These are phyloP conservation scores for Escovopsis sp. DNA, from an alignment of 2,329 filamentous ascomycete genomes.

Conservation along the genomic window DNA sequence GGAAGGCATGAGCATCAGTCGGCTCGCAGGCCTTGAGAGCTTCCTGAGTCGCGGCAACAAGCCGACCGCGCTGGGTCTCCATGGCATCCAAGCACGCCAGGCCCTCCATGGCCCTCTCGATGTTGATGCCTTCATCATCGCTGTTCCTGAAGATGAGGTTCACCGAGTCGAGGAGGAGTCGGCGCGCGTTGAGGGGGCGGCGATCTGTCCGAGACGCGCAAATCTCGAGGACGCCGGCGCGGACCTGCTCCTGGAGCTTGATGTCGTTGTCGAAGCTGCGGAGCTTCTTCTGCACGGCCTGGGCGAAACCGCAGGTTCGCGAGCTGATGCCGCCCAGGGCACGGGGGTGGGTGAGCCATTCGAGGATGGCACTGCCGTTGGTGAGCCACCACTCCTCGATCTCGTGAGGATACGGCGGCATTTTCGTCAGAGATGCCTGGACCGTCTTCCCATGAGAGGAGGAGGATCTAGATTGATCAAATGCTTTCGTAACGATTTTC, in stretches of 20 bases:
- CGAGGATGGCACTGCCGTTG: constrained; percentile 12
- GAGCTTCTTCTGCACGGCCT: constrained; percentile 16
- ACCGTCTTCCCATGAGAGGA: no score
- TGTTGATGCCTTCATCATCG: constrained; percentile 15
- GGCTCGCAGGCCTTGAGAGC: constrained; percentile 6
- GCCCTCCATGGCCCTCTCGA: constrained; percentile 14
- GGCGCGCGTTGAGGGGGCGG: constrained; percentile 15
- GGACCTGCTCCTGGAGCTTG: constrained; percentile 8
- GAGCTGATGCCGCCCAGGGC: constrained; percentile 7
- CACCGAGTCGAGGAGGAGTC: constrained; percentile 12
- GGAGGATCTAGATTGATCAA: no score
- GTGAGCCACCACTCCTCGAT: constrained; percentile 22
- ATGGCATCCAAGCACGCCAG: constrained; percentile 18
- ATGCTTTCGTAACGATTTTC: no score
- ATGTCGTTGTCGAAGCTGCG: constrained; percentile 17
- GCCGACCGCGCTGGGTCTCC: constrained; percentile 17
- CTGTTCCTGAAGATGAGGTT: constrained; percentile 14
- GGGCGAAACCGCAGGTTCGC: constrained; percentile 20
- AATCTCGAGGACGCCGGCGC: constrained; percentile 9
- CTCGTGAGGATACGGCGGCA: constrained; percentile 18
- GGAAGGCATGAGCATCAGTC: constrained; percentile 6
- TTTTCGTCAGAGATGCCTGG: constrained; percentile 3
- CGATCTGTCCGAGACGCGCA: constrained; percentile 6
- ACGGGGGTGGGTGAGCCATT: constrained; percentile 12
- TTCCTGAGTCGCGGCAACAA: constrained; percentile 12